These are phyloP conservation scores for Arctium minus DNA, from an alignment of 129 eudicot species.

Conservation along the genomic window DNA sequence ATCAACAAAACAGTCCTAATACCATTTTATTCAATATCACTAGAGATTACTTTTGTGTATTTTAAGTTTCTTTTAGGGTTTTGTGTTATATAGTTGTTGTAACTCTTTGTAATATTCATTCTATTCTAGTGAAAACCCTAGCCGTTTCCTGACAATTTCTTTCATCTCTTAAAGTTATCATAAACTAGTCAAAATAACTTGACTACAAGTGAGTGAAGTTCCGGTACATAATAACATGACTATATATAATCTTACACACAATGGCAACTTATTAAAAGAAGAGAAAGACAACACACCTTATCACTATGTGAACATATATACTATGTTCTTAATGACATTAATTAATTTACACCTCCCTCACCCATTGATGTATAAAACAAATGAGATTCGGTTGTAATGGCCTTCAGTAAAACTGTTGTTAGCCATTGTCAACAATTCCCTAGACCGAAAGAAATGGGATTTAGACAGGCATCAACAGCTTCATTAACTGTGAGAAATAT, in stretches of 20 bases:
- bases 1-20: not conserved
- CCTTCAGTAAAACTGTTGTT: not conserved
- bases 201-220: constrained; percentile 10
- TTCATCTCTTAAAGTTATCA: no score
- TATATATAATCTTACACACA: not conserved
- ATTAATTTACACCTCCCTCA: not conserved
- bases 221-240: not conserved
- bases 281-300: not conserved
- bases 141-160: no score
- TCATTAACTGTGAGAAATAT: constrained; percentile 56
- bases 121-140: no score
- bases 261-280: not conserved
- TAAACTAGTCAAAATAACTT: constrained; percentile 19
- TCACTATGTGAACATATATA: not conserved
- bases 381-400: not conserved
- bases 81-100: no score
- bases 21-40: not conserved
- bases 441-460: constrained; percentile 28
- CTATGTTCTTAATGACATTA: not conserved
- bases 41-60: not conserved
- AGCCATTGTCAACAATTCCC: constrained; percentile 1
- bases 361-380: not conserved
- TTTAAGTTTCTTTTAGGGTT: no score
- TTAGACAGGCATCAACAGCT: constrained; percentile 53
- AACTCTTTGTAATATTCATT: no score